Base-by-base conservation (phyloP, 73 alveolate species). In the Symbiodinium pilosum region DNA sequence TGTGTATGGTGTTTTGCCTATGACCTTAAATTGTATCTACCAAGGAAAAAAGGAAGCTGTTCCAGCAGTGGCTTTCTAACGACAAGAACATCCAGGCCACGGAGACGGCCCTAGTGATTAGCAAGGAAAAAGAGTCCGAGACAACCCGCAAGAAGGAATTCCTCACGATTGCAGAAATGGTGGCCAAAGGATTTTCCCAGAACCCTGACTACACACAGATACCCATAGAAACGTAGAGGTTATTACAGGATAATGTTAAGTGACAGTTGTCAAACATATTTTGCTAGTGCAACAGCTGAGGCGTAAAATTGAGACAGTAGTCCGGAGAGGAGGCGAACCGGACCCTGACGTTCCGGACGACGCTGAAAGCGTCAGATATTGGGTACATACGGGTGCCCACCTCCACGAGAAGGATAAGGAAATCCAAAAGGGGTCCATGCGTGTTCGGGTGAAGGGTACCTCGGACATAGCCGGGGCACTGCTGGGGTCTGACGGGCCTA, bases 1-100 rank as follows among this genome's bases (percentile, higher is more conserved):
- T 5, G 64, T 47, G 64, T 47, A 16, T 47, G 16, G 64, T 47
- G 64, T 47, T 8, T 47, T 47, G 64, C 64, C 64, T 47, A 47
- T 47, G 64, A 8, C 8, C 16, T 8, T 11, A 8, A 47, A 8
- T 11, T 47, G 64, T 8, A 47, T 39, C 41, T 6, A 5, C 28
- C 21, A 54, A 86, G 94, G 94, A 52, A 28, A 51, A 52, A 41
- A 39, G 68, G 64, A 84, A 86, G 84, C 41, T 86, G 64, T 44
- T 86, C 26, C 83, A 59, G 28, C 24, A 51, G 42, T 86, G 83
- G 84, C 59, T 86, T 9, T 5, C 2, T 24, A 12, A n/a, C 8
- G 84, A 56, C 30, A 47, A 52, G 56, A 52, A 52, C 42, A 16
- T 86, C 28, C 28, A 32, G 18, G 41, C 52, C 32, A 77, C 68